Evolutionary conservation across 2,329 filamentous ascomycete species (phyloP), one percentile per base, ranked within the genome.

Genomic region (Aspergillus quadrilineatus): DNA sequence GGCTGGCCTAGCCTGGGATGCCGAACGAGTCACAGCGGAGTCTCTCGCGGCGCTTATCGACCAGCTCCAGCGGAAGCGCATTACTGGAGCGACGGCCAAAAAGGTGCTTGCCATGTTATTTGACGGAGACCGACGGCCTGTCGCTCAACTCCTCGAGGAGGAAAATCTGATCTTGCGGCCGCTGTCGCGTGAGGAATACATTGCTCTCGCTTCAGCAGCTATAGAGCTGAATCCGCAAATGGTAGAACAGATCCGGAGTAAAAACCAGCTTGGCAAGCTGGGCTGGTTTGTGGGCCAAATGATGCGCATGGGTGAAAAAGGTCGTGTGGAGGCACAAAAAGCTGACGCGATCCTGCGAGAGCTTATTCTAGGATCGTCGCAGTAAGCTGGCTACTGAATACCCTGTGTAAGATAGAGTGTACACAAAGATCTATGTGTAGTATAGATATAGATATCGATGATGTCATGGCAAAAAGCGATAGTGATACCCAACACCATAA

Each of bases 281-380:
- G 85, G 84, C 64, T 89, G 82, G 77, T 82, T 89, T 63, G 81
- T 89, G 12, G 87, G 87, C 9, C 83, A 87, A 69, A 87, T 89
- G 82, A 85, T 89, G 73, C 77, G 82, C 44, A 73, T 75, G 58
- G 84, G 83, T 29, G 78, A 80, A 29, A 82, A 84, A 57, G 85
- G 85, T 0, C 82, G 82, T 1, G 80, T 89, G 6, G 84, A 88
- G 69, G 82, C 86, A 4, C 76, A 77, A 55, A 79, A 79, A 64
- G 86, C 85, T 8, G 81, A 82, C 67, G 72, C 75, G 56, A 75
- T 83, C 9, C 68, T 89, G 34, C 75, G 76, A 55, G 74, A 79
- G 64, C 63, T 85, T 43, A 73, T 85, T 48, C 60, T 74, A 48
- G 52, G 52, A 14, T 44, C 29, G 34, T 49, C n/a, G 7, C 44